These are phyloP conservation scores for Gardenia jasminoides DNA, from an alignment of 257 asterid species.

Conservation along the genomic window DNA sequence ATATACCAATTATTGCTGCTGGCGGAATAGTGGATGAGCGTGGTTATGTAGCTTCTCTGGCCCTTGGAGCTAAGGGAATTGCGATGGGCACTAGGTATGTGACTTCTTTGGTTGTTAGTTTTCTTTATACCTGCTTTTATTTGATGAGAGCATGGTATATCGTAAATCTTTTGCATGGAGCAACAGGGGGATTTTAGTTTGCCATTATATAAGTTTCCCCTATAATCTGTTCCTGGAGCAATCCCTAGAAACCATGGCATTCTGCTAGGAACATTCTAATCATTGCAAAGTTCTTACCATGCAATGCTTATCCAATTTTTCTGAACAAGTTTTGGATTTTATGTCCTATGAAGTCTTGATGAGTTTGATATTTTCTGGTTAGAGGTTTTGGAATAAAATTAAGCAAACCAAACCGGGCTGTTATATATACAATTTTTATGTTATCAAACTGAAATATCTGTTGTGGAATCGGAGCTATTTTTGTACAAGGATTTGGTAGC, in stretches of 20 bases:
- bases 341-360: no score
- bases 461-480: neutral
- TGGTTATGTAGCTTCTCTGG: constrained; percentile 89
- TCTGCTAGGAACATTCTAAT: neutral
- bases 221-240: neutral
- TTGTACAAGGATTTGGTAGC: neutral
- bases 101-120: constrained; percentile 4
- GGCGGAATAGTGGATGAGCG: constrained; percentile 92
- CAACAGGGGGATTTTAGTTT: neutral
- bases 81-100: constrained; percentile 80
- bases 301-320: neutral
- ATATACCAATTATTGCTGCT: constrained; percentile 70
- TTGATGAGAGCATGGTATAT: neutral
- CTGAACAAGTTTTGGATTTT: no score
- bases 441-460: neutral
- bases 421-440: no score
- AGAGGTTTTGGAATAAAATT: no score
- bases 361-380: no score
- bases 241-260: neutral
- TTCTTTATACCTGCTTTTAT: neutral
- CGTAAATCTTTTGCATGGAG: neutral
- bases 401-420: no score
- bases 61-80: constrained; percentile 88
- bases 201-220: neutral
- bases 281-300: neutral